Evolutionary conservation across 2,329 filamentous ascomycete species (phyloP).

Genomic region (Waltergamsia citrina): DNA sequence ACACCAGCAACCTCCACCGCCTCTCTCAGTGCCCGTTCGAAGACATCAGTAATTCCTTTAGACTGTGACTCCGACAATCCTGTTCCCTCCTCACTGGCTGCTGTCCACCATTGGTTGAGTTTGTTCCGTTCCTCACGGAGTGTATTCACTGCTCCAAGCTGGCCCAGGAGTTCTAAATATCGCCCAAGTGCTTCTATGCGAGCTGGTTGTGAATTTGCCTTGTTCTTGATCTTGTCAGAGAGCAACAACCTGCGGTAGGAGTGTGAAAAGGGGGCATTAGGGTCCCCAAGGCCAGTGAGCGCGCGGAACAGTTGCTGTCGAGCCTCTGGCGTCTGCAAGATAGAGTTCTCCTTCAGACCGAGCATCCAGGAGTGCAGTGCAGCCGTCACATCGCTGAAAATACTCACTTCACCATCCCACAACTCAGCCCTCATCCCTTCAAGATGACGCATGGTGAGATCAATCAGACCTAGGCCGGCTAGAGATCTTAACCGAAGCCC

Average conservation of each 20-base stretch:
- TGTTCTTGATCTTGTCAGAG: not conserved
- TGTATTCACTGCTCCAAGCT: conserved; percentile 4
- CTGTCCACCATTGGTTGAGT: too few species aligned
- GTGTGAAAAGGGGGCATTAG: not conserved
- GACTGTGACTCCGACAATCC: too few species aligned
- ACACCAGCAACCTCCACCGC: too few species aligned
- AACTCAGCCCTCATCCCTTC: not conserved
- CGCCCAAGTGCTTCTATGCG: not conserved
- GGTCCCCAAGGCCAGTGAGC: not conserved
- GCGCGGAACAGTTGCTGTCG: not conserved
- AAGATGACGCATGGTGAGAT: not conserved
- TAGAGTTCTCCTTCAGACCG: not conserved
- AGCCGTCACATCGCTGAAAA: not conserved
- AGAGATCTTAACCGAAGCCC: conserved; percentile 1
- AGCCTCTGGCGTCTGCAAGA: not conserved
- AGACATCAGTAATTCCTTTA: too few species aligned
- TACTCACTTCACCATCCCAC: not conserved
- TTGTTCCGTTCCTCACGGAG: conserved; percentile 3
- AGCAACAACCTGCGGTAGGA: not conserved
- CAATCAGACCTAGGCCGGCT: conserved; percentile 1
- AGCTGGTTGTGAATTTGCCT: not conserved
- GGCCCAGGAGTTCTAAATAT: conserved; percentile 4
- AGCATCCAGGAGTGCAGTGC: conserved; percentile 1
- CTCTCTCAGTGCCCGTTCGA: too few species aligned
- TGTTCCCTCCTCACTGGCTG: too few species aligned